A percentile compares a stretch with the other conserved stretches of the same genome.
phyloP scores from a whole-genome alignment of 2,329 filamentous ascomycete genomes.

The Diaporthe vaccinii region DNA sequence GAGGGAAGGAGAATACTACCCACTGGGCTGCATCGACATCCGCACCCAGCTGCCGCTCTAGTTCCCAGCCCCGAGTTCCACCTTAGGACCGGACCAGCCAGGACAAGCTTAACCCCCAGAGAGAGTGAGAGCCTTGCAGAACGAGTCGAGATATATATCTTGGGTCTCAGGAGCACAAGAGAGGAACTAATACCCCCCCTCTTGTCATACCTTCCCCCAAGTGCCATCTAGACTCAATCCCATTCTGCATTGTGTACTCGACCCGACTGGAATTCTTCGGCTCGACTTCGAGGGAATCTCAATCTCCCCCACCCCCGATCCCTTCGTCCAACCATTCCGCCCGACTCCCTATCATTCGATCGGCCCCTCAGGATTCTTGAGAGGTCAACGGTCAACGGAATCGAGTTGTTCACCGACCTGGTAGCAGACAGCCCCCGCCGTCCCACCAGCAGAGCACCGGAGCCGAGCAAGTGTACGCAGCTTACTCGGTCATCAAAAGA shows the following conservation, averaged over 20 bases:
- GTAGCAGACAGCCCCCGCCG: conserved; percentile 16
- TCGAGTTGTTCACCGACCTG: conserved; percentile 17
- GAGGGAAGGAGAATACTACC: conserved; percentile 52
- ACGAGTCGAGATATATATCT: conserved; percentile 36
- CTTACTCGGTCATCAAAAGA: conserved; percentile 35
- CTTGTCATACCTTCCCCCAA: conserved; percentile 38
- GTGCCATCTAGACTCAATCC: conserved; percentile 36
- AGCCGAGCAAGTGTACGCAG: conserved; percentile 32
- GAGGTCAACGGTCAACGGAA: conserved; percentile 37
- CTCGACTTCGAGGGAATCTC: conserved; percentile 58
- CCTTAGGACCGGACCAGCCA: conserved; percentile 44
- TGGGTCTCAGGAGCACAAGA: conserved; percentile 31
- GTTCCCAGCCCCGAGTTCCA: conserved; percentile 44
- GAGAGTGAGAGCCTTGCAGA: conserved; percentile 38
- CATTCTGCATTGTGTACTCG: conserved; percentile 41
- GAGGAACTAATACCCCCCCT: conserved; percentile 39
- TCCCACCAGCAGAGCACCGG: conserved; percentile 26
- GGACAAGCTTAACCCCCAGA: conserved; percentile 41
- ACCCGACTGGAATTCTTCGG: conserved; percentile 57
- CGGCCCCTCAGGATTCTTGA: conserved; percentile 32
- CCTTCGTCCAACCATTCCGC: conserved; percentile 50
- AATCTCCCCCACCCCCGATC: conserved; percentile 52
- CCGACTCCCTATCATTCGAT: conserved; percentile 33
- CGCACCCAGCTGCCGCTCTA: conserved; percentile 33
- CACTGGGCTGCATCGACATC: conserved; percentile 42